Base-by-base conservation (phyloP, 495 filamentous ascomycete species). In the Platismatia glauca region DNA sequence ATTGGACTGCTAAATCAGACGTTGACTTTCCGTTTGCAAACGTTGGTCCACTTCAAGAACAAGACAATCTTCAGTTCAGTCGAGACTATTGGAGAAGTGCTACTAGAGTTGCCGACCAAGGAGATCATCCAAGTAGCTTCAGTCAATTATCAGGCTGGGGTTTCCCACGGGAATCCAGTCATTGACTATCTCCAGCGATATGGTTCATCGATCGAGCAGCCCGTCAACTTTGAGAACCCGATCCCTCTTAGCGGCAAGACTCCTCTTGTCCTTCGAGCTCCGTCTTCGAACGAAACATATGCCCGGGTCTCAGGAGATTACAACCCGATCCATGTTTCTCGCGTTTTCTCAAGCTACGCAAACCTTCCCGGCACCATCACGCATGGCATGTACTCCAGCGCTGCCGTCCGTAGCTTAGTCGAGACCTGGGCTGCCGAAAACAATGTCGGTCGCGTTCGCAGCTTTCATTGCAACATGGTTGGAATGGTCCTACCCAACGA, bases 391-490 rank as follows among this genome's bases (percentile, higher is more conserved):
- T 99, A 97, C 81, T 90, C 91, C 7, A 97, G 93, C 76, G 94
- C 94, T 59, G 91, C 95, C 27, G 94, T 97, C n/a, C 87, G 94
- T 58, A 91, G 90, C 73, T 77, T 97, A n/a, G 93, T 99, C 8
- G 94, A 97, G 80, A 97, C 93, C 15, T 97, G 94, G 95, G 95
- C 94, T 34, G 95, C 94, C 22, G 94, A 97, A 78, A 99, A 97
- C 78, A 93, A 97, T 72, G 85, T 97, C 66, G 93, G 95, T 57
- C 94, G 95, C 65, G 95, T 99, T 55, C 86, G 94, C 67, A 96
- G 93, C 68, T 99, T 94, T 82, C 90, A 95, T 73, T 92, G 91
- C 64, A 90, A 87, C 16, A 82, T 99, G 61, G 91, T 96, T 20
- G 94, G 93, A 55, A 99, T 99, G 94, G 94, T 99, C 11, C 79